phyloP scores from a whole-genome alignment of 495 filamentous ascomycete species.

The Hyphodiscus hymeniophilus region DNA sequence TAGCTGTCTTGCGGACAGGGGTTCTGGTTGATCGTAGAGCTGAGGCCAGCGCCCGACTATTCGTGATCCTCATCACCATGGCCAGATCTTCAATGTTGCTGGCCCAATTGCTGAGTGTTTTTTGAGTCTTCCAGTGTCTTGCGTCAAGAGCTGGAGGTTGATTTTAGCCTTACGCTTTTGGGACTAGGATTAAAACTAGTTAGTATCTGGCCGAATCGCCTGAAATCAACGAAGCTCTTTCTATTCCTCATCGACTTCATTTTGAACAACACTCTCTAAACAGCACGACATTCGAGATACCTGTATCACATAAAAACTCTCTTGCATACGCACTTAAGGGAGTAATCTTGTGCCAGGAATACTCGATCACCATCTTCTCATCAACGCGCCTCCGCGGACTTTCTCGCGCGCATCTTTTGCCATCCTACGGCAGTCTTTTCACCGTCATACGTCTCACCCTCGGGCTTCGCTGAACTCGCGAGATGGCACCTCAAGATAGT shows the following conservation, averaged over 20 bases:
- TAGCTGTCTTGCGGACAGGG: conserved; percentile 14
- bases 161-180: too few relatives aligned
- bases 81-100: conserved; percentile 37
- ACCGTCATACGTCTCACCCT: conserved; percentile 1
- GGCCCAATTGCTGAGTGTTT: conserved; percentile 24
- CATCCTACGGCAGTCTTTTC: conserved; percentile 1
- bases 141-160: background rate
- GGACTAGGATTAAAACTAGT: too few relatives aligned
- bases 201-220: too few relatives aligned
- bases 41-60: conserved; percentile 52
- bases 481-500: conserved; percentile 65
- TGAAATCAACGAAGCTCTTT: too few relatives aligned
- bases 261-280: too few relatives aligned
- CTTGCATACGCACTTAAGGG: background rate
- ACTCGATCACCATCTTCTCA: background rate
- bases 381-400: conserved; percentile 4
- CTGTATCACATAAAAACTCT: background rate
- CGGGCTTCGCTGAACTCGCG: background rate
- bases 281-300: too few relatives aligned
- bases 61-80: conserved; percentile 61
- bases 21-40: conserved; percentile 47
- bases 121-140: background rate
- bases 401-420: background rate
- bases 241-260: background rate
- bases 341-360: background rate